Conservation (phyloP, 2,329 filamentous ascomycete species). For the Sclerotinia spermophila region DNA sequence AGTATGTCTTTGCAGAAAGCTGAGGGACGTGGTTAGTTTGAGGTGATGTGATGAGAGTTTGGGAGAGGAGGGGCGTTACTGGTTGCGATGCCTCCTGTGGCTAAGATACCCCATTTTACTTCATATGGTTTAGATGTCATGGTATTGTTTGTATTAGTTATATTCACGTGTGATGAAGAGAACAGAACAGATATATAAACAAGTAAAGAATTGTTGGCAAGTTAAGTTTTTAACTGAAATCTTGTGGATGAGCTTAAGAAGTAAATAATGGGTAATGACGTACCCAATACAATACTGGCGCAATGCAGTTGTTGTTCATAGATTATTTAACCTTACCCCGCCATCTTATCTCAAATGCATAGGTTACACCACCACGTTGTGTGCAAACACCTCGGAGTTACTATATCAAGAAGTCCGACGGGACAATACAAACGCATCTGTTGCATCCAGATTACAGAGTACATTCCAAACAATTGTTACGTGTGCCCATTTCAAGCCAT, state of each 20-base stretch:
- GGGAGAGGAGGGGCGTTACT: constrained; percentile 23
- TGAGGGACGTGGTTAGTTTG: constrained; percentile 27
- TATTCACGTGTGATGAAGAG: neutral
- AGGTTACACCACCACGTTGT: neutral
- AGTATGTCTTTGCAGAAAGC: constrained; percentile 62
- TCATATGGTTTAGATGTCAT: constrained; percentile 33
- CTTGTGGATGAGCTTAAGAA: neutral
- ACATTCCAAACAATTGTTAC: neutral
- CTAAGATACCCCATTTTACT: constrained; percentile 38
- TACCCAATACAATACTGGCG: neutral
- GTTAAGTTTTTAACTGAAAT: neutral
- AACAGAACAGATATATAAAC: neutral
- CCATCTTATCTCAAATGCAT: neutral
- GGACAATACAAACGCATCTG: neutral
- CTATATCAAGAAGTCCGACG: neutral
- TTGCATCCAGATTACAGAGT: neutral
- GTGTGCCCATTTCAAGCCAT: neutral
- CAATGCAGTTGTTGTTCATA: constrained; percentile 1
- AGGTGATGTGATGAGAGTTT: constrained; percentile 13
- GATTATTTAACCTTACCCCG: neutral
- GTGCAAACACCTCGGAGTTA: neutral
- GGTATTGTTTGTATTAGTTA: constrained; percentile 2
- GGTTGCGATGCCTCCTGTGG: constrained; percentile 40
- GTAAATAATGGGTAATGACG: neutral
- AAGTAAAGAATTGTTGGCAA: too few species aligned